phyloP scores from a whole-genome alignment of 2,329 filamentous ascomycete genomes.

The Neopestalotiopsis clavispora region DNA sequence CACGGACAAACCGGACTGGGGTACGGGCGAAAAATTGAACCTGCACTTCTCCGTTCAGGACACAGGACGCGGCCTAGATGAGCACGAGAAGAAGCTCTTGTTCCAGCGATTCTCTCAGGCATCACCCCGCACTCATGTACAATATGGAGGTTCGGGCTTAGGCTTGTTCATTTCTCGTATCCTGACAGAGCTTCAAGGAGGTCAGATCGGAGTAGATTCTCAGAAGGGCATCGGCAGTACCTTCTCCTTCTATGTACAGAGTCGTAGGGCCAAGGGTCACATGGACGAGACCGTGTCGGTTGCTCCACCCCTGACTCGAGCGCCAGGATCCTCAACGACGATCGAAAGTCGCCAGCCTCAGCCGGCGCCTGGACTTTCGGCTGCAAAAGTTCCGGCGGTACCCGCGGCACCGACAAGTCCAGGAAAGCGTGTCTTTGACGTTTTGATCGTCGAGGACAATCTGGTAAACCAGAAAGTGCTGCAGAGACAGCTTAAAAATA shows the following conservation, averaged over 20 bases:
- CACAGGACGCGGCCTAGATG: conserved; percentile 69
- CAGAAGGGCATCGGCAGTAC: conserved; percentile 71
- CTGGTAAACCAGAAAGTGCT: conserved; percentile 70
- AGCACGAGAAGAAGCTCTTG: conserved; percentile 68
- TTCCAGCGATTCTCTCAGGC: conserved; percentile 74
- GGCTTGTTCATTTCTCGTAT: conserved; percentile 79
- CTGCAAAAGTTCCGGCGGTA: not conserved
- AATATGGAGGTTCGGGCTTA: conserved; percentile 73
- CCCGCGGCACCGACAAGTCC: conserved; percentile 32
- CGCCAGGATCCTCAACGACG: conserved; percentile 38
- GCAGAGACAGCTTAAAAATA: conserved; percentile 63
- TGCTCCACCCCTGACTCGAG: conserved; percentile 32
- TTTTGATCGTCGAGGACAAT: conserved; percentile 72
- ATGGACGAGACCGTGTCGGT: conserved; percentile 41
- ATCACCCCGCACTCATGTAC: conserved; percentile 71
- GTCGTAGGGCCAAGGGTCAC: conserved; percentile 57
- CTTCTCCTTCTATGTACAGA: conserved; percentile 78
- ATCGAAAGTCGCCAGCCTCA: conserved; percentile 34
- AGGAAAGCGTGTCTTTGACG: conserved; percentile 49
- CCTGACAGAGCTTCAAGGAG: conserved; percentile 77
- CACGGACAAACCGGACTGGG: conserved; percentile 69
- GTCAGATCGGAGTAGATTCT: conserved; percentile 76
- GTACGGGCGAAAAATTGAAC: conserved; percentile 71
- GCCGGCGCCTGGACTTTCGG: not conserved
- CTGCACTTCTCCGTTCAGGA: conserved; percentile 75